Evolutionary conservation across 208 protist genomes (phyloP).

Genomic region (Wallacemonas collosoma): DNA sequence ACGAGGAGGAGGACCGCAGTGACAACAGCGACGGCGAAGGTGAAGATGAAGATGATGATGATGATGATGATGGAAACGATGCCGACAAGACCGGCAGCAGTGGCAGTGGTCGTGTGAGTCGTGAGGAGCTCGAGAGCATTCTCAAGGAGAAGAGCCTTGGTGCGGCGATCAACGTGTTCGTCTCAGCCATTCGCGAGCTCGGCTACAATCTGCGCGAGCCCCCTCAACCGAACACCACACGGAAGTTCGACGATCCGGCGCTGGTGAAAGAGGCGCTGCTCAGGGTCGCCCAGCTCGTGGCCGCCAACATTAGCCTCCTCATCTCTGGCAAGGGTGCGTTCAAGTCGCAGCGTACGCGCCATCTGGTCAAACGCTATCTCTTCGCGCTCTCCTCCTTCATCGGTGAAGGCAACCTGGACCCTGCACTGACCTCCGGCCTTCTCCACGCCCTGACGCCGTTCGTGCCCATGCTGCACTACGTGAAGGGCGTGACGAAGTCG

Average conservation of each 20-base stretch:
- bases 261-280: constrained; percentile 86
- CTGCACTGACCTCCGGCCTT: constrained; percentile 61
- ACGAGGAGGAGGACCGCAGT: constrained; percentile 51
- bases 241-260: constrained; percentile 90
- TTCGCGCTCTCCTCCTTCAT: constrained; percentile 64
- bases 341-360: constrained; percentile 73
- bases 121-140: constrained; percentile 56
- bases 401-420: constrained; percentile 60
- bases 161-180: constrained; percentile 72
- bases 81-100: constrained; percentile 13
- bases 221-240: constrained; percentile 57
- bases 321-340: constrained; percentile 86
- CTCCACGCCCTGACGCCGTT: constrained; percentile 79
- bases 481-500: constrained; percentile 79
- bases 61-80: constrained; percentile 24
- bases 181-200: constrained; percentile 79
- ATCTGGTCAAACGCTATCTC: constrained; percentile 78
- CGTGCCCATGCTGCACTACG: constrained; percentile 89
- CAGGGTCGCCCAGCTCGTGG: constrained; percentile 60
- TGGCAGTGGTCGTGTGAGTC: constrained; percentile 41
- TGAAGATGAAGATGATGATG: constrained; percentile 35
- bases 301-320: constrained; percentile 61
- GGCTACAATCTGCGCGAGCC: constrained; percentile 76
- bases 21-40: constrained; percentile 26
- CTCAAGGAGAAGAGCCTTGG: constrained; percentile 46